phyloP scores from a whole-genome alignment of 2,329 filamentous ascomycete species.

The Cordyceps farinosa region DNA sequence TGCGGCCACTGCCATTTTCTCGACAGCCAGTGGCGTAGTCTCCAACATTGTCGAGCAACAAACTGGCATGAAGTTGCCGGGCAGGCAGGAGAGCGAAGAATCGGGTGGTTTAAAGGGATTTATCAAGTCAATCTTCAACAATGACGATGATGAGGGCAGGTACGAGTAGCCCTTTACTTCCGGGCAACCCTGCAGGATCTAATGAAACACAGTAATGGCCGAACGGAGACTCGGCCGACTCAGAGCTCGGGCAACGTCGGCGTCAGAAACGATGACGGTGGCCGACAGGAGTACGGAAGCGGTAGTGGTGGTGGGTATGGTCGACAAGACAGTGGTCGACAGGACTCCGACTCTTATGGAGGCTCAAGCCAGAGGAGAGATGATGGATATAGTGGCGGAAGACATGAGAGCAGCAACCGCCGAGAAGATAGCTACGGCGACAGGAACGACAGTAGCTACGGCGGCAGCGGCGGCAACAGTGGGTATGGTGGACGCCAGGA shows the following conservation, averaged over 20 bases:
- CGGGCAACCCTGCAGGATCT: constrained; percentile 1
- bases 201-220: constrained; percentile 8
- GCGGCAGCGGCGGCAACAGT: constrained; percentile 9
- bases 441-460: constrained; percentile 4
- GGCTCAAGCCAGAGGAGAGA: constrained; percentile 19
- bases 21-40: constrained; percentile 53
- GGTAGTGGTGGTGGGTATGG: background rate
- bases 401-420: constrained; percentile 23
- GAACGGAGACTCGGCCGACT: constrained; percentile 3
- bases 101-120: constrained; percentile 67
- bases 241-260: constrained; percentile 11
- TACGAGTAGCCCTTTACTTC: constrained; percentile 41
- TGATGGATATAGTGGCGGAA: constrained; percentile 37
- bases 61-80: constrained; percentile 41
- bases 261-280: constrained; percentile 1
- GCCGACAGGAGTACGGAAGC: constrained; percentile 12
- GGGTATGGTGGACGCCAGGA: constrained; percentile 20
- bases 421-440: constrained; percentile 19
- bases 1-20: constrained; percentile 55
- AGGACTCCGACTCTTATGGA: background rate
- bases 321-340: constrained; percentile 5
- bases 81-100: constrained; percentile 44
- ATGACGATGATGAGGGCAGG: constrained; percentile 57
- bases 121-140: constrained; percentile 63
- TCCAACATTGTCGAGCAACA: constrained; percentile 45